Evolutionary conservation across 2,329 filamentous ascomycete species (phyloP), one percentile per base, ranked within the genome.

Genomic region (Aphanocladium album): DNA sequence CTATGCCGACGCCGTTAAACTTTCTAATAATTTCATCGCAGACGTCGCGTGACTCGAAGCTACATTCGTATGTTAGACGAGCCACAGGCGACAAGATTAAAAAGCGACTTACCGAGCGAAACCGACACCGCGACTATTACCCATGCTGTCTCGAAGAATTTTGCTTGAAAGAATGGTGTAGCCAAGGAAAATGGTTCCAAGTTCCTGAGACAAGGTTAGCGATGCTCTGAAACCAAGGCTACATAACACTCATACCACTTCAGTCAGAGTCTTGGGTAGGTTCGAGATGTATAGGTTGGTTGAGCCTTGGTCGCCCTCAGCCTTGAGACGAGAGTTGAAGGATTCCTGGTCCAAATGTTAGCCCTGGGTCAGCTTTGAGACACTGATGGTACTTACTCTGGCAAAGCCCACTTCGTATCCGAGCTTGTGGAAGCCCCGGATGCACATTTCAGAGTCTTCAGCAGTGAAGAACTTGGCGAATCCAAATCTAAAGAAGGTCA

Each of bases 201-300:
- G 83, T 74, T 91, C 89, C 86, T 90, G 67, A 1, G 33, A 6
- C 19, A 2, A 2, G 17, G 59, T 71, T 21, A 70, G 57, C 23
- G 19, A 60, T 17, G 17, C 19, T 46, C 25, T 35, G 23, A 17
- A 19, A 3, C 19, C 1, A 30, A 12, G 21, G 23, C 7, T 12
- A 7, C 8, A 43, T 21, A 46, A 30, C 17, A 6, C 5, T 43
- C 56, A 8, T 75, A 93, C 92, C 68, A 91, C 87, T 79, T 99
- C 96, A 57, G 90, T 96, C 82, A 96, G 87, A 64, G 88, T 86
- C 76, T 93, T 93, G 39, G 95, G 95, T 49, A 99, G 84, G 76
- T 98, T 99, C 30, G 96, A 99, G 64, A 98, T 93, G 76, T 99
- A 99, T 64, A 99, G 84, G 73, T 99, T 99, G 65, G 95, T 98